Conservation (phyloP, 2,329 filamentous ascomycete genomes). For the Elsinoe necatrix region DNA sequence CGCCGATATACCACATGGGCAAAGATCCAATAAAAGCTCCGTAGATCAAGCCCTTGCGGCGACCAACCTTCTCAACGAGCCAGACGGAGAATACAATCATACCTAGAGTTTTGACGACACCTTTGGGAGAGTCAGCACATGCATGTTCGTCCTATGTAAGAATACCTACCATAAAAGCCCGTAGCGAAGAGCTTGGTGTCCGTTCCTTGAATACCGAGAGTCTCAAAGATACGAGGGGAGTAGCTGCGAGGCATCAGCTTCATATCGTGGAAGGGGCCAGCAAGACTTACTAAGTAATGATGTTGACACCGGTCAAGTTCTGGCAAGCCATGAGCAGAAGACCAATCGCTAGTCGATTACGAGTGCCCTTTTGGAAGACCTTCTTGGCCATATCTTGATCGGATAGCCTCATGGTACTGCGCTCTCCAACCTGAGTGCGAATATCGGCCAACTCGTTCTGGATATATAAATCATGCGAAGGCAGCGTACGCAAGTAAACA, state of each 20-base stretch:
- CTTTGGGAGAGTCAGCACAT: background rate
- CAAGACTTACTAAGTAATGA: constrained; percentile 26
- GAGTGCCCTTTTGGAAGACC: constrained; percentile 30
- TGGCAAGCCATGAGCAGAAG: constrained; percentile 26
- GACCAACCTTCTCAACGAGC: constrained; percentile 34
- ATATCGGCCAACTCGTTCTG: constrained; percentile 45
- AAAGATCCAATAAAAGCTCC: constrained; percentile 42
- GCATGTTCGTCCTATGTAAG: background rate
- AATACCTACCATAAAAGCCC: constrained; percentile 39
- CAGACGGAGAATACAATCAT: constrained; percentile 35
- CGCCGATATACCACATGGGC: constrained; percentile 46
- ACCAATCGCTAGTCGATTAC: constrained; percentile 17
- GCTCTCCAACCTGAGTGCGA: constrained; percentile 33
- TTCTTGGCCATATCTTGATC: constrained; percentile 56
- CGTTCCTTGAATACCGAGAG: constrained; percentile 38
- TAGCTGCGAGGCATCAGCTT: constrained; percentile 19
- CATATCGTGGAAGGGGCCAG: background rate
- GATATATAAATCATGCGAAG: constrained; percentile 35
- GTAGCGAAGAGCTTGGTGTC: constrained; percentile 40
- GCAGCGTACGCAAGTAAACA: constrained; percentile 39
- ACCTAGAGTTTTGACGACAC: constrained; percentile 29
- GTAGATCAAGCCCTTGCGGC: constrained; percentile 38
- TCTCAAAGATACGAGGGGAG: constrained; percentile 32
- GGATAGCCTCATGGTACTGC: constrained; percentile 51
- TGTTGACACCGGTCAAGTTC: constrained; percentile 22